Conservation (phyloP, 2,329 filamentous ascomycete genomes). For the Atkinsonella texensis region DNA sequence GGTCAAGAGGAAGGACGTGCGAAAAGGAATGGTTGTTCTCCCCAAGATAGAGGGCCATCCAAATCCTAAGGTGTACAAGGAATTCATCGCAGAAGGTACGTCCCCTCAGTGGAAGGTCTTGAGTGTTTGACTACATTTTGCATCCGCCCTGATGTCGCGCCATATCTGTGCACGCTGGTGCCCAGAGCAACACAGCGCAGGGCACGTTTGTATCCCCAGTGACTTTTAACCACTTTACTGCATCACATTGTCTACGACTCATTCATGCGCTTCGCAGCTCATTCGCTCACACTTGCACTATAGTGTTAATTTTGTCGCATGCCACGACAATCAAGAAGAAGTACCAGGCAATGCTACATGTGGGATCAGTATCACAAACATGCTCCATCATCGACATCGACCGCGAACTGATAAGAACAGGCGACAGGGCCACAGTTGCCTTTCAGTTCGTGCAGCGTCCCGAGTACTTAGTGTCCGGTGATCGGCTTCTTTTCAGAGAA, state of each 20-base stretch:
- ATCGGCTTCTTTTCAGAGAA: conserved; percentile 85
- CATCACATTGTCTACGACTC: background rate
- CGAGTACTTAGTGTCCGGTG: conserved; percentile 81
- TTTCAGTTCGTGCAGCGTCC: conserved; percentile 92
- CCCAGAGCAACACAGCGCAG: too few species aligned
- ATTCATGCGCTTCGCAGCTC: background rate
- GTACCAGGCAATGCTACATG: conserved; percentile 97
- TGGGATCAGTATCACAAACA: conserved; percentile 88
- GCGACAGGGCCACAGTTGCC: conserved; percentile 85
- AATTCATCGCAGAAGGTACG: conserved; percentile 67
- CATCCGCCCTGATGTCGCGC: too few species aligned
- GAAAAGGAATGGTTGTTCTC: conserved; percentile 96
- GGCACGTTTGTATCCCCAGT: too few species aligned
- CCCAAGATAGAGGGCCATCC: conserved; percentile 67
- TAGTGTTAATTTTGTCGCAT: conserved; percentile 86
- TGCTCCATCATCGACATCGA: conserved; percentile 97
- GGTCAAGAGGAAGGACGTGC: conserved; percentile 78
- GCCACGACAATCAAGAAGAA: conserved; percentile 94
- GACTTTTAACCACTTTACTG: too few species aligned
- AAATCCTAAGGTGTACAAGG: conserved; percentile 56
- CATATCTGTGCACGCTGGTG: too few species aligned
- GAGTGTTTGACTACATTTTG: too few species aligned
- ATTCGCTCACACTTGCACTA: background rate
- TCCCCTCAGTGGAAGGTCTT: background rate
- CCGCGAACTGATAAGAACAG: conserved; percentile 86